These are phyloP conservation scores for Tubosaeta sp. DNA, from an alignment of 768 basidiomycete genomes.

Conservation along the genomic window DNA sequence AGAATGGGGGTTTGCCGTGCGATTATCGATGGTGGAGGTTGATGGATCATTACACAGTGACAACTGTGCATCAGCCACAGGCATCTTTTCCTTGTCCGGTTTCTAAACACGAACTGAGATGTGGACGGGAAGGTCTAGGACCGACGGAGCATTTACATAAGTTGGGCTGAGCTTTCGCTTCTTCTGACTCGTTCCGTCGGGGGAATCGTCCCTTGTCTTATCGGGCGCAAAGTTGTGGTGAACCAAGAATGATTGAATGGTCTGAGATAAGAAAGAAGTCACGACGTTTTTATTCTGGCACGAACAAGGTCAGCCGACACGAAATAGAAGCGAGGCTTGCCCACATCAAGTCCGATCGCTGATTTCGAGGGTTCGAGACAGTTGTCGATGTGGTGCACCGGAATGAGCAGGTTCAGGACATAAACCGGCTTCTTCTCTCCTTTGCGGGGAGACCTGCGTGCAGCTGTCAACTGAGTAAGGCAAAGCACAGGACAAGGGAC, in stretches of 20 bases:
- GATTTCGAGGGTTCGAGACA: constrained; percentile 77
- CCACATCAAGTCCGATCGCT: constrained; percentile 63
- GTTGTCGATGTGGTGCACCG: constrained; percentile 67
- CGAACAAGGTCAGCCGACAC: constrained; percentile 6
- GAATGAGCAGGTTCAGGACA: constrained; percentile 70
- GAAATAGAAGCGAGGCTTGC: constrained; percentile 12
- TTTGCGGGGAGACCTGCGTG: constrained; percentile 74
- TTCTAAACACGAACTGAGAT: constrained; percentile 12
- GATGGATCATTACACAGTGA: constrained; percentile 57
- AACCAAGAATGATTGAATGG: constrained; percentile 58
- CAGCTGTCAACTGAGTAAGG: constrained; percentile 35
- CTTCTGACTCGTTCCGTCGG: constrained; percentile 41
- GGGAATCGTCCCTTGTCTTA: constrained; percentile 8
- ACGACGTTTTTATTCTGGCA: constrained; percentile 58
- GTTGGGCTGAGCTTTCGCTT: constrained; percentile 38
- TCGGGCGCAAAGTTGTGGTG: constrained; percentile 54
- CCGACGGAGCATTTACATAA: constrained; percentile 5
- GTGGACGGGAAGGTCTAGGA: constrained; percentile 8
- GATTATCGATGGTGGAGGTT: constrained; percentile 55
- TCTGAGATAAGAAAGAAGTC: constrained; percentile 49
- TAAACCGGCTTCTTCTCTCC: constrained; percentile 77
- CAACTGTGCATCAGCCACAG: constrained; percentile 30
- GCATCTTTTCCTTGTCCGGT: constrained; percentile 10
- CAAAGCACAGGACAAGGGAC: constrained; percentile 6
- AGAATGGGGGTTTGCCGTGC: constrained; percentile 64